Evolutionary conservation across 78 protist species (phyloP).

Genomic region (Polysphondylium violaceum): DNA sequence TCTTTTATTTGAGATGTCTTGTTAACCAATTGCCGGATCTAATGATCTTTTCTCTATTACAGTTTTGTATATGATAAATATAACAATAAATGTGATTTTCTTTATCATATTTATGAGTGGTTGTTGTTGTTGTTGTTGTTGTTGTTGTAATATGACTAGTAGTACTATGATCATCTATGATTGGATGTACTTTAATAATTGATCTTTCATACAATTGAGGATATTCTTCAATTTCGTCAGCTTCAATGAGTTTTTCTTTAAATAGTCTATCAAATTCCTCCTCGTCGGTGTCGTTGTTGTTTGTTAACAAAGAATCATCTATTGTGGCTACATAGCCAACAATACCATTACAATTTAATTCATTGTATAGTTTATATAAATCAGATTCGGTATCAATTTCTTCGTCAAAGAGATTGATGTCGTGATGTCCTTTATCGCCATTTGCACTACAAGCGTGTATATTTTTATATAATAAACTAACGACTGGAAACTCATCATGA

Average conservation of each 20-base stretch:
- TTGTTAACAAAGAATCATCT: neutral
- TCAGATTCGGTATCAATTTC: conserved; percentile 1
- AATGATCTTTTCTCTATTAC: neutral
- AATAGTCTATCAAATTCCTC: neutral
- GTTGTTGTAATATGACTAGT: neutral
- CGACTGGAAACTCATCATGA: neutral
- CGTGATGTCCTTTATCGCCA: neutral
- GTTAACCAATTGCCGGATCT: conserved; percentile 13
- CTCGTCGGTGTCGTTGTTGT: conserved; percentile 1
- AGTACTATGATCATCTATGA: neutral
- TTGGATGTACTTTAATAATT: conserved; percentile 1
- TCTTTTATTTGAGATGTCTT: neutral
- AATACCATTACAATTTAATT: conserved; percentile 5
- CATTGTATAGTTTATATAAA: neutral
- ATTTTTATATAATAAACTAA: neutral
- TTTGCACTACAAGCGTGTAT: too few relatives aligned
- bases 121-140: neutral
- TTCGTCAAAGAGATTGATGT: neutral
- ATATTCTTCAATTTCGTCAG: conserved; percentile 28
- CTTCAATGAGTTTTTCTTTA: conserved; percentile 8
- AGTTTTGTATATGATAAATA: conserved; percentile 17
- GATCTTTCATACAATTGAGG: conserved; percentile 23
- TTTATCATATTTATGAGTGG: neutral
- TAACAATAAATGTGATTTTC: neutral
- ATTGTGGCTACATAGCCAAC: conserved; percentile 1